Conservation (phyloP, 306 rosid genomes). For the Gleditsia sinensis region DNA sequence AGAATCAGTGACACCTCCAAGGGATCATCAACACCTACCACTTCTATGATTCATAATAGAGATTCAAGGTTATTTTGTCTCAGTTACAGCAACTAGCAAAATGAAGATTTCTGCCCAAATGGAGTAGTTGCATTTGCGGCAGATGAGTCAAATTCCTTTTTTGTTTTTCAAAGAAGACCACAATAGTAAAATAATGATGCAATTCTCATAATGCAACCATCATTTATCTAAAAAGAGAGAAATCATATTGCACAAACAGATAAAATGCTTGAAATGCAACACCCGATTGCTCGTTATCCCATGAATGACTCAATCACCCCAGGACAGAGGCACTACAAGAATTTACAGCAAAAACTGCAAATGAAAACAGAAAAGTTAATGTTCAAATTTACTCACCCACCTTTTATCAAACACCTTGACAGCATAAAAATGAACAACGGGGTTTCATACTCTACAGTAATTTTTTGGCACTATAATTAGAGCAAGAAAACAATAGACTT, state of each 20-base stretch:
- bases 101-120: background rate
- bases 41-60: background rate
- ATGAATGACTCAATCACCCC: background rate
- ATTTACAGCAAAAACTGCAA: background rate
- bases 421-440: background rate
- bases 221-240: background rate
- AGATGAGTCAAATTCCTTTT: background rate
- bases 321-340: background rate
- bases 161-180: background rate
- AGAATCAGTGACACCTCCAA: background rate
- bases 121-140: background rate
- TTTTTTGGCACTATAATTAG: background rate
- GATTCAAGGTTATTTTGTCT: background rate
- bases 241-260: background rate
- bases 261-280: background rate
- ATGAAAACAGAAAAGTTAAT: background rate
- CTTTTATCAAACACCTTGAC: background rate
- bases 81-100: background rate
- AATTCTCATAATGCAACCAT: background rate
- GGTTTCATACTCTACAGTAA: no score
- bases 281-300: background rate
- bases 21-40: background rate
- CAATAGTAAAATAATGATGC: background rate
- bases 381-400: background rate
- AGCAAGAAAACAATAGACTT: background rate